Base-by-base conservation (phyloP, 2,329 filamentous ascomycete species). In the Bisporella sp. region DNA sequence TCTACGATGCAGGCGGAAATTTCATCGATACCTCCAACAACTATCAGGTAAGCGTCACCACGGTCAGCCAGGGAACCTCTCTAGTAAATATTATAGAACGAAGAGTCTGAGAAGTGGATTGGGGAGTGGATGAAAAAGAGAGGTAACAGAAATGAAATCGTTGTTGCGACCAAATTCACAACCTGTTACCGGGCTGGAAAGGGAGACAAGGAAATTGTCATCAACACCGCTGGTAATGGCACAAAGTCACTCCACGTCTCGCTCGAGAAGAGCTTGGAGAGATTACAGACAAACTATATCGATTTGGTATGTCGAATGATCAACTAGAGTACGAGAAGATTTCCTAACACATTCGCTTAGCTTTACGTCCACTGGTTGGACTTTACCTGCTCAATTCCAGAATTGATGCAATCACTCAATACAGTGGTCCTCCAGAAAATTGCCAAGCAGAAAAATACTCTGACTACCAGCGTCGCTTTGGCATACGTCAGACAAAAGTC, bases 51-150 rank as follows among this genome's bases (percentile, higher is more conserved):
- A n/a, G n/a, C n/a, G n/a, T n/a, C n/a, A n/a, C n/a, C n/a, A n/a
- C n/a, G n/a, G n/a, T n/a, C n/a, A n/a, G n/a, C n/a, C n/a, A n/a
- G n/a, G n/a, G n/a, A n/a, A n/a, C n/a, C n/a, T n/a, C n/a, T n/a
- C n/a, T n/a, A n/a, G n/a, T 67, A 83, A 62, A 7, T 7, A 37
- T 37, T n/a, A 37, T 13, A 42, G 39, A 58, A 74, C 52, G 78
- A 77, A 48, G 66, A 83, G 59, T 82, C 77, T 0, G 84, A 88
- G 66, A 66, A 61, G 47, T 84, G 83, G 78, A 70, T 89, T 50
- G 85, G 85, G 35, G 81, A 85, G 57, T 89, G 84, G 83, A 84
- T 86, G 79, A 72, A 74, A 59, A 74, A 75, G 54, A 76, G 81
- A 7, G 73, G 75, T n/a, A 78, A 78, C 52, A 76, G 85, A 29